Evolutionary conservation across 495 filamentous ascomycete species (phyloP).

Genomic region (Podospora pseudoanserina): DNA sequence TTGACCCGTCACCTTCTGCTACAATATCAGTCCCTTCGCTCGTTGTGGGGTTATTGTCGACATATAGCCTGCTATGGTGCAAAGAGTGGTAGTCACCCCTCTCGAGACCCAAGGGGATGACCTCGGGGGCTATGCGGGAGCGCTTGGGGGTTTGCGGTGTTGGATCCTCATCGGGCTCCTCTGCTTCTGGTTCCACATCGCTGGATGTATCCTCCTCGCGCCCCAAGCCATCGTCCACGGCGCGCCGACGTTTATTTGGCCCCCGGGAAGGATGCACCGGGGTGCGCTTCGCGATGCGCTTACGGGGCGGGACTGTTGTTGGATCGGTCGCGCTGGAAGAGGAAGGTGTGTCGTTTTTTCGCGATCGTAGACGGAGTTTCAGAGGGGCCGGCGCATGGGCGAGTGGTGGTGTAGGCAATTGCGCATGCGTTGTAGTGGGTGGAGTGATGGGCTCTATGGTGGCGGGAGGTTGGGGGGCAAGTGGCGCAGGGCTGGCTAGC

Average conservation of each 20-base stretch:
- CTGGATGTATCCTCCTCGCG: constrained; percentile 39
- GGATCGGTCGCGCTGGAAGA: constrained; percentile 11
- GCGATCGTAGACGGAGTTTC: constrained; percentile 48
- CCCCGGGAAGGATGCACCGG: constrained; percentile 46
- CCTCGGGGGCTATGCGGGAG: constrained; percentile 59
- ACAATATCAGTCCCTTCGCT: constrained; percentile 38
- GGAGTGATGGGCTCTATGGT: constrained; percentile 40
- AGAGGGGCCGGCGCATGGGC: constrained; percentile 46
- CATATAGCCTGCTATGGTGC: constrained; percentile 24
- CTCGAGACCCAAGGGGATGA: constrained; percentile 64
- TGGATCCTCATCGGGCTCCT: constrained; percentile 16
- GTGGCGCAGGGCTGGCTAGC: constrained; percentile 45
- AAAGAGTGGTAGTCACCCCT: constrained; percentile 62
- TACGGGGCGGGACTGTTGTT: constrained; percentile 29
- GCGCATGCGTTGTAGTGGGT: constrained; percentile 51
- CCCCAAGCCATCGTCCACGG: constrained; percentile 50
- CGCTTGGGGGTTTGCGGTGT: constrained; percentile 66
- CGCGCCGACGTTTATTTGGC: constrained; percentile 61
- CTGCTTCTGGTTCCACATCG: constrained; percentile 28
- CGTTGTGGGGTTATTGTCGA: constrained; percentile 31
- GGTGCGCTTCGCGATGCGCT: constrained; percentile 50
- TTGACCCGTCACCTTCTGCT: constrained; percentile 42
- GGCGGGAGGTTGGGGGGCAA: constrained; percentile 33
- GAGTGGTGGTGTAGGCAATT: constrained; percentile 50
- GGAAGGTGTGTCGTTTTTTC: constrained; percentile 28